Evolutionary conservation across 306 rosid species (phyloP).

Genomic region (Prunus campanulata): DNA sequence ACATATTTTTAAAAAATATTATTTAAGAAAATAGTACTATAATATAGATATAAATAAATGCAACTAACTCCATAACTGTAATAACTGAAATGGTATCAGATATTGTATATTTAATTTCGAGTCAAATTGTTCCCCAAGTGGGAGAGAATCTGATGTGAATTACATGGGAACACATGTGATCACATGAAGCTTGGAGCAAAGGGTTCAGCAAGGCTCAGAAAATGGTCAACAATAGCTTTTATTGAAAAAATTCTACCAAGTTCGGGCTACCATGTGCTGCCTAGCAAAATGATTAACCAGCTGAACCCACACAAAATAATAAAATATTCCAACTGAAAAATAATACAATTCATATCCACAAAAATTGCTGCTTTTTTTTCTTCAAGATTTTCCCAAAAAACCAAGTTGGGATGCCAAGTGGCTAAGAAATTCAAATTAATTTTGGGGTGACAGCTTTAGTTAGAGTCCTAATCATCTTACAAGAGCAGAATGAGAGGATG

Average conservation of each 20-base stretch:
- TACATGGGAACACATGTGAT: conserved; percentile 69
- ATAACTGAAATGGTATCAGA: conserved; percentile 59
- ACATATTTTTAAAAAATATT: background rate
- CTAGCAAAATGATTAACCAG: conserved; percentile 20
- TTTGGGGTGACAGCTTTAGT: too few species aligned
- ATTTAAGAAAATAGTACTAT: background rate
- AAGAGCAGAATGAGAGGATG: too few species aligned
- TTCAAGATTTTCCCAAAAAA: background rate
- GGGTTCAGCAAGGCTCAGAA: background rate
- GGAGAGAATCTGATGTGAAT: conserved; percentile 48
- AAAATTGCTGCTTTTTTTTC: too few species aligned
- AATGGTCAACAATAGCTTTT: conserved; percentile 45
- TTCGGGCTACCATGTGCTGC: conserved; percentile 46
- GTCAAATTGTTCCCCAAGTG: conserved; percentile 36
- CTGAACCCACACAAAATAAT: conserved; percentile 28
- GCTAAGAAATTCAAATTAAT: background rate
- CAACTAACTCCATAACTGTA: conserved; percentile 73
- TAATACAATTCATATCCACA: background rate
- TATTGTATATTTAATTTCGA: conserved; percentile 11
- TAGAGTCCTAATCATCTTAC: too few species aligned
- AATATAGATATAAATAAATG: conserved; percentile 9
- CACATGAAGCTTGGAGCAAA: conserved; percentile 45
- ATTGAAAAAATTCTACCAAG: conserved; percentile 10
- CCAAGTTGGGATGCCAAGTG: background rate
- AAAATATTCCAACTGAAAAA: background rate